phyloP scores from a whole-genome alignment of 1,284 basidiomycete genomes.

The Rhizopogon hawkerae region DNA sequence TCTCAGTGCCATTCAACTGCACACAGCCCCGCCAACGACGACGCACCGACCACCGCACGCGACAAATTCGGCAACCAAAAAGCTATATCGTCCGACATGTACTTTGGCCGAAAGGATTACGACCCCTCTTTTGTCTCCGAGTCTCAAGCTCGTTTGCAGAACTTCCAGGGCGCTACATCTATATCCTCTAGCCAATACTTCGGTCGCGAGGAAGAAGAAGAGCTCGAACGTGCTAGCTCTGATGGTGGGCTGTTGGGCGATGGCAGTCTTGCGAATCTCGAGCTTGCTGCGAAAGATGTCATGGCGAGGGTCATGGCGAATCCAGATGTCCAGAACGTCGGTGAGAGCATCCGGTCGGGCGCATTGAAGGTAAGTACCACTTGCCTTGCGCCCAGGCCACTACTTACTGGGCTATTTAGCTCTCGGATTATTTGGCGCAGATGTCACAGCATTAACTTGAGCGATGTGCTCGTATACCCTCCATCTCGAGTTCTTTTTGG shows the following conservation, averaged over 20 bases:
- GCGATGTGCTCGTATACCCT: not conserved
- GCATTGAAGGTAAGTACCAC: constrained; percentile 69
- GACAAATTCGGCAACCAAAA: constrained; percentile 92
- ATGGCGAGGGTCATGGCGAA: constrained; percentile 75
- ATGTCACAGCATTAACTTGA: constrained; percentile 51
- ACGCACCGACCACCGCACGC: constrained; percentile 74
- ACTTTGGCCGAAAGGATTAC: constrained; percentile 86
- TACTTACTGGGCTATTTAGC: constrained; percentile 30
- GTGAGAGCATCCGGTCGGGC: constrained; percentile 73
- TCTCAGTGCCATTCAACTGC: not conserved
- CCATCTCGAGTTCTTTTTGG: not conserved
- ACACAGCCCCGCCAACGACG: constrained; percentile 34
- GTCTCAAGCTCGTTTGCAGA: constrained; percentile 74
- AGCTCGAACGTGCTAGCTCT: constrained; percentile 32
- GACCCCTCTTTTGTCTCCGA: constrained; percentile 69
- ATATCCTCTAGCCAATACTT: constrained; percentile 97
- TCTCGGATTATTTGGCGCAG: constrained; percentile 72
- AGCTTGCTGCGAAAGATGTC: constrained; percentile 75
- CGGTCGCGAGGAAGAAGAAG: constrained; percentile 83
- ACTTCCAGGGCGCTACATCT: constrained; percentile 87
- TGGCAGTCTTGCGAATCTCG: constrained; percentile 66
- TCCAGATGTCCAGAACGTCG: constrained; percentile 84
- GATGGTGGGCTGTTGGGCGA: constrained; percentile 53
- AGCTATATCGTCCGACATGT: constrained; percentile 96
- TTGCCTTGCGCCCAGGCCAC: constrained; percentile 4